Percentiles rank a stretch among this genome's conserved stretches.
Evolutionary conservation across 176 grass and related monocot genomes (phyloP).

Genomic region (Alopecurus myosuroides): DNA sequence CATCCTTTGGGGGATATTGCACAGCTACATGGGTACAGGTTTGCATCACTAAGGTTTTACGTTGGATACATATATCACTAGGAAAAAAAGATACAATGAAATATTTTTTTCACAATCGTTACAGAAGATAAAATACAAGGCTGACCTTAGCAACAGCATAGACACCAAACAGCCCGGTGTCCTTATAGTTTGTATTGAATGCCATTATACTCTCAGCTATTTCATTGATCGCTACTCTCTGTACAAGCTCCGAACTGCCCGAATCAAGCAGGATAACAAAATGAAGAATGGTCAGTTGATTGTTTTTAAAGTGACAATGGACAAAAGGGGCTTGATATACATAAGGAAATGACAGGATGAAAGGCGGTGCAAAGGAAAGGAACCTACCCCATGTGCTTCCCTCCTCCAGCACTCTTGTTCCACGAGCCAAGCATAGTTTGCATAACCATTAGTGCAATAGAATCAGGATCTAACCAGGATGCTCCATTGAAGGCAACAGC

Average conservation of each 20-base stretch:
- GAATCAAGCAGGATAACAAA: not conserved
- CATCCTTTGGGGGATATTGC: not conserved
- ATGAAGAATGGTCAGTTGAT: not conserved
- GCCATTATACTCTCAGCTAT: constrained; percentile 98
- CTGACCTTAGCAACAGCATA: constrained; percentile 90
- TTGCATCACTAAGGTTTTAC: not conserved
- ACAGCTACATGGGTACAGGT: not conserved
- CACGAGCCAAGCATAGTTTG: constrained; percentile 97
- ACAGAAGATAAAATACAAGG: not conserved
- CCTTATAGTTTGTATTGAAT: constrained; percentile 98
- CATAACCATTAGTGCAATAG: constrained; percentile 97
- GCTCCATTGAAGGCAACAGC: constrained; percentile 92
- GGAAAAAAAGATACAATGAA: not conserved
- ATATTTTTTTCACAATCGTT: not conserved
- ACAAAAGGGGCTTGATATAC: not conserved
- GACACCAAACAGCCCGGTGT: constrained; percentile 94
- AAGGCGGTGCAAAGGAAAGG: not conserved
- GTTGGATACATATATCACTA: not conserved
- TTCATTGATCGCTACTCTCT: constrained; percentile 88
- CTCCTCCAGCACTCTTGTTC: constrained; percentile 75
- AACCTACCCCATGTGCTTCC: constrained; percentile 87
- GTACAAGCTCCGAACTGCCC: constrained; percentile 89
- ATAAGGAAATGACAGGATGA: not conserved
- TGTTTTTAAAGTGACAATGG: not conserved
- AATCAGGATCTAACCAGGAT: constrained; percentile 86